Evolutionary conservation across 2,329 filamentous ascomycete genomes (phyloP).

Genomic region (Trichoderma oligosporum): DNA sequence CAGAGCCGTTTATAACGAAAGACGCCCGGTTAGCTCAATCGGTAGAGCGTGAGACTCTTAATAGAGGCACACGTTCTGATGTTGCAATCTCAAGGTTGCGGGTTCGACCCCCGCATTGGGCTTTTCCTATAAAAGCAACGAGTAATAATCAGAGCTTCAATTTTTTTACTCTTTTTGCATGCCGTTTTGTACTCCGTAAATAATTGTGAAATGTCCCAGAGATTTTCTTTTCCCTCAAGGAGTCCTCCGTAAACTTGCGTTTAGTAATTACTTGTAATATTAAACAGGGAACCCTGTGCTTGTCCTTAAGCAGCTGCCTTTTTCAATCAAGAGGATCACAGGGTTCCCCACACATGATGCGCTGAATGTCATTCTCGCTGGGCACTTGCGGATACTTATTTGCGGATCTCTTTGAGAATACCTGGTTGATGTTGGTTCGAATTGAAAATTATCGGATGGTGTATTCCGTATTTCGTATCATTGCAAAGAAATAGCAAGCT

Average conservation of each 20-base stretch:
- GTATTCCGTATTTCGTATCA: no score
- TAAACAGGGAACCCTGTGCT: no score
- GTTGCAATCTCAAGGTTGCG: constrained; percentile 53
- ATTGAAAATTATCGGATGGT: no score
- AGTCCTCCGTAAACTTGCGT: no score
- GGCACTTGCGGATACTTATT: neutral
- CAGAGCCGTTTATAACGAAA: no score
- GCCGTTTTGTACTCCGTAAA: no score
- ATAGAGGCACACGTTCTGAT: constrained; percentile 14
- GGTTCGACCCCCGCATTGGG: constrained; percentile 49
- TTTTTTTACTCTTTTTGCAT: neutral
- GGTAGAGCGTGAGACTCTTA: constrained; percentile 70
- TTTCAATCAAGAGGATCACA: neutral
- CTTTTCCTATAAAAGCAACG: constrained; percentile 34
- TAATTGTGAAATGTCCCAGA: neutral
- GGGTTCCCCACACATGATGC: neutral
- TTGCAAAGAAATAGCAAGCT: no score
- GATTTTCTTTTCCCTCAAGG: neutral
- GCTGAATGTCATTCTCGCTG: neutral
- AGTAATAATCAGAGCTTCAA: neutral
- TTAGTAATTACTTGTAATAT: no score
- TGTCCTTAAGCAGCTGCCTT: neutral
- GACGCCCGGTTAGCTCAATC: constrained; percentile 39
- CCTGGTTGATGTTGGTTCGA: no score
- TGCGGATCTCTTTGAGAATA: neutral